Evolutionary conservation across 306 rosid species (phyloP).

Genomic region (Dalbergia oliveri): DNA sequence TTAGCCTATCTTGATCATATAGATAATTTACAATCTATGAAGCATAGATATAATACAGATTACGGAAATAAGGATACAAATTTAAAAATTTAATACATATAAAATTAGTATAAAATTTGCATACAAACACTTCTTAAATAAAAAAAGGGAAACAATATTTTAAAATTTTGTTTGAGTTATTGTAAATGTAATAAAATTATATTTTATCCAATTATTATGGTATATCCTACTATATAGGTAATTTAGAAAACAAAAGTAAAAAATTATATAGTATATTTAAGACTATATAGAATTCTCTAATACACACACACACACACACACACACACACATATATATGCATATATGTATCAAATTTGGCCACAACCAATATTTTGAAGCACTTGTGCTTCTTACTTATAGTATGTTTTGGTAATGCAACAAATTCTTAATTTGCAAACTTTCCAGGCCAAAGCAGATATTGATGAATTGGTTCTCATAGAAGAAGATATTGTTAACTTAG

Average conservation of each 20-base stretch:
- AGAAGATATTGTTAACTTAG: constrained; percentile 58
- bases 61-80: no score
- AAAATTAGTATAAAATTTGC: no score
- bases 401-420: constrained; percentile 35
- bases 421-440: constrained; percentile 42
- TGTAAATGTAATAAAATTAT: not conserved
- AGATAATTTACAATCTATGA: not conserved
- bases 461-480: constrained; percentile 61
- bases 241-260: no score
- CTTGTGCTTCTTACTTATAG: not conserved
- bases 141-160: not conserved
- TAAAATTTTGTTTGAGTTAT: no score
- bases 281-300: not conserved
- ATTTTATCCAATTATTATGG: not conserved
- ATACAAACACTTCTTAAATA: not conserved
- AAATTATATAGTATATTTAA: not conserved
- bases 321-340: no score
- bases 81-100: no score
- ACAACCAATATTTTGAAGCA: not conserved
- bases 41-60: no score
- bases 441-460: constrained; percentile 69
- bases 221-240: not conserved
- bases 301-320: not conserved
- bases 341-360: no score
- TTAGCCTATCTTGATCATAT: constrained; percentile 42